A percentile compares a stretch with the other conserved stretches of the same genome.
These are phyloP conservation scores for Termitomyces heimii DNA, from an alignment of 768 basidiomycete genomes.

Conservation along the genomic window DNA sequence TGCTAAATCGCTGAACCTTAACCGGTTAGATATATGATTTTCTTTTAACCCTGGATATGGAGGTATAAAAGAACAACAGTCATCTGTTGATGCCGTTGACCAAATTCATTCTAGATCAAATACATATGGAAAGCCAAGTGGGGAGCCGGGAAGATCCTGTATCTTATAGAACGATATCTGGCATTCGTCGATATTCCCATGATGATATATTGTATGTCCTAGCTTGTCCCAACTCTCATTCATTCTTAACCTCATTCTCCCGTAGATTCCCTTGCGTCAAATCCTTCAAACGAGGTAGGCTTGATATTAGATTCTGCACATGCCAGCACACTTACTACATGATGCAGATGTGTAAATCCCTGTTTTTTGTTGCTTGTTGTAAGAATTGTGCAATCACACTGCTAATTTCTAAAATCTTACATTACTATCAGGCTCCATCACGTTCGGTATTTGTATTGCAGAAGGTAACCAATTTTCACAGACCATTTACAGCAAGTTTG, in stretches of 20 bases:
- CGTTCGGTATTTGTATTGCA: conserved; percentile 4
- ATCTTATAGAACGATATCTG: conserved; percentile 18
- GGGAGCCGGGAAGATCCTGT: conserved; percentile 20
- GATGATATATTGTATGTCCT: conserved; percentile 13
- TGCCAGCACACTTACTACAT: not conserved
- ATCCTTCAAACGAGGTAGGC: not conserved
- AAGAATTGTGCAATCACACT: not conserved
- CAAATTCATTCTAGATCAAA: conserved; percentile 7
- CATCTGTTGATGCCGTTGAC: not conserved
- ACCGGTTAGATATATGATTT: conserved; percentile 2
- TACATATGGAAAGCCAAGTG: conserved; percentile 19
- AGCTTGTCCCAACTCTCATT: not conserved
- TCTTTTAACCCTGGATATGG: conserved; percentile 3
- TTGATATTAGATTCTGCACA: not conserved
- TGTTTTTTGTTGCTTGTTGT: conserved; percentile 4
- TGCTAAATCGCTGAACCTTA: not conserved
- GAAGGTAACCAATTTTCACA: conserved; percentile 2
- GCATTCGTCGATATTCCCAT: conserved; percentile 19
- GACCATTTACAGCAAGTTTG: too few relatives aligned
- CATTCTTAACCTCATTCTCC: not conserved
- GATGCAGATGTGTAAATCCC: not conserved
- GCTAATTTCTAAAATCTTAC: not conserved
- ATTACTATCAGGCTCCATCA: not conserved
- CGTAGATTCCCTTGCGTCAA: not conserved
- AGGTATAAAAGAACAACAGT: not conserved